Conservation (phyloP, 2,329 filamentous ascomycete genomes). For the Diplodia intermedia region DNA sequence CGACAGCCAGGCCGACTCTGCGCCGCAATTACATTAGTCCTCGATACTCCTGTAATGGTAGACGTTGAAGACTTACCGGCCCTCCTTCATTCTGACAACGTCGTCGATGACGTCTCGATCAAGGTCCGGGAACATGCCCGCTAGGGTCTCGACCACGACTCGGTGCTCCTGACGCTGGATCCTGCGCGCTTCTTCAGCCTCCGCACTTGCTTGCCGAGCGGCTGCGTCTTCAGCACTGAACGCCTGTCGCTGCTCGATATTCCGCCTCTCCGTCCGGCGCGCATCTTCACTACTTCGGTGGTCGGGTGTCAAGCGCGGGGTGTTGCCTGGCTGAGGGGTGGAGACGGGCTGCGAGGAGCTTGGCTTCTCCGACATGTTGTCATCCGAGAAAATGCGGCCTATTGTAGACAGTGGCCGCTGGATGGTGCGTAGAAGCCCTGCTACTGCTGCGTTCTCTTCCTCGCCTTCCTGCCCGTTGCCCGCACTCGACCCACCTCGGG, state of each 20-base stretch:
- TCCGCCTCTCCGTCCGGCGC: slow-evolving; percentile 35
- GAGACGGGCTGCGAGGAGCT: slow-evolving; percentile 43
- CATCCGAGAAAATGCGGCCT: slow-evolving; percentile 90
- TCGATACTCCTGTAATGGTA: background rate
- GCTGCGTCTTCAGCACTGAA: slow-evolving; percentile 84
- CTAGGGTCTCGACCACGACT: slow-evolving; percentile 90
- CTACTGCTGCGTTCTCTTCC: slow-evolving; percentile 77
- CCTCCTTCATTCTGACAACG: slow-evolving; percentile 94
- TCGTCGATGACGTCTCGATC: slow-evolving; percentile 95
- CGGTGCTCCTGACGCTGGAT: slow-evolving; percentile 84
- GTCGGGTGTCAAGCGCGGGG: slow-evolving; percentile 58
- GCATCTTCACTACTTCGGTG: slow-evolving; percentile 50
- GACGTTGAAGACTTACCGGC: slow-evolving; percentile 68
- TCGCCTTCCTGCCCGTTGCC: slow-evolving; percentile 55
- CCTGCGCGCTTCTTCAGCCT: slow-evolving; percentile 83
- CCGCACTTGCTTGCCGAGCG: slow-evolving; percentile 86
- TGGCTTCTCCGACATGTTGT: slow-evolving; percentile 47
- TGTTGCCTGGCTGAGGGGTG: slow-evolving; percentile 57
- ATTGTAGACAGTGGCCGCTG: slow-evolving; percentile 91
- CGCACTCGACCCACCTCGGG: slow-evolving; percentile 39
- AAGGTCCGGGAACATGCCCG: slow-evolving; percentile 95
- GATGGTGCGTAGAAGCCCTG: slow-evolving; percentile 85
- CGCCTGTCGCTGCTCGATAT: slow-evolving; percentile 40
- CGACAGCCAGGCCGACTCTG: slow-evolving; percentile 56
- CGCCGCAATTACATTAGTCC: background rate